phyloP scores from a whole-genome alignment of 2,329 filamentous ascomycete genomes.

The Calonectria pteridis region DNA sequence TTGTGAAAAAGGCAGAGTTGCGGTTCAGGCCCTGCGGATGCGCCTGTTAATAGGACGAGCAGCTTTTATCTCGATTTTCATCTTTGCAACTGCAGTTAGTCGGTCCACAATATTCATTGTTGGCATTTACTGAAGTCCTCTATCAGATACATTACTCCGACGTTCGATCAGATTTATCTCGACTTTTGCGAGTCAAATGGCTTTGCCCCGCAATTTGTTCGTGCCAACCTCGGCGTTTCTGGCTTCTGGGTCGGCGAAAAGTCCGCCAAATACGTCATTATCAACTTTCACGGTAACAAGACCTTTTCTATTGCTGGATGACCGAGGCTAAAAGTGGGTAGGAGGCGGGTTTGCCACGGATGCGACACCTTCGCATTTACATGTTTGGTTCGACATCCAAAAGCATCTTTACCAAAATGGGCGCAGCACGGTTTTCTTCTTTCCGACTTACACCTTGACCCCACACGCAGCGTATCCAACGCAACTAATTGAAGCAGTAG shows the following conservation, averaged over 20 bases:
- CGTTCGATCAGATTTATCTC: neutral
- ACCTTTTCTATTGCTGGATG: neutral
- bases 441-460: neutral
- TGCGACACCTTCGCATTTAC: neutral
- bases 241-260: neutral
- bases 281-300: neutral
- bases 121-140: neutral
- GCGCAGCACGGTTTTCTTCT: neutral
- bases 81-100: neutral
- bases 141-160: neutral
- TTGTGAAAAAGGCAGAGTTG: neutral
- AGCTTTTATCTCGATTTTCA: neutral
- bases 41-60: neutral
- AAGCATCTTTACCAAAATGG: neutral
- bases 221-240: neutral
- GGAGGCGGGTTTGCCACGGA: neutral
- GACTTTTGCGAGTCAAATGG: constrained; percentile 10
- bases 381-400: neutral
- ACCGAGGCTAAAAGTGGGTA: neutral
- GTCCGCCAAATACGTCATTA: neutral
- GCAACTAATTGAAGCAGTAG: neutral
- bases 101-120: neutral
- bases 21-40: no score
- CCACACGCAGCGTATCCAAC: neutral
- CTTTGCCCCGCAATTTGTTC: neutral